phyloP scores from a whole-genome alignment of 164 flowering plant species.

The Tinospora cordifolia region DNA sequence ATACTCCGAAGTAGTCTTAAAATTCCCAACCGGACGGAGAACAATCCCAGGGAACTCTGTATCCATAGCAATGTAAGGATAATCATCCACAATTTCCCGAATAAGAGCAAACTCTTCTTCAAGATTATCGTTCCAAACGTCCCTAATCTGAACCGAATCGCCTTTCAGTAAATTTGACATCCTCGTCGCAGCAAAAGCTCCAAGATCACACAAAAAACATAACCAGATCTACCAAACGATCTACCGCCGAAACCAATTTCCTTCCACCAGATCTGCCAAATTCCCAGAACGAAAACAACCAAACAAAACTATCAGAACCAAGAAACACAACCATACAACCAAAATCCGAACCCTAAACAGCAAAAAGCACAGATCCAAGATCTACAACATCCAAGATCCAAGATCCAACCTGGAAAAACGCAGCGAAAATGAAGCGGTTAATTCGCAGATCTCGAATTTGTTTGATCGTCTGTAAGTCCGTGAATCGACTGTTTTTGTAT shows the following conservation, averaged over 20 bases:
- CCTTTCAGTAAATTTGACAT: constrained; percentile 28
- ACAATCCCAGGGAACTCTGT: constrained; percentile 41
- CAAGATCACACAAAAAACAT: background rate
- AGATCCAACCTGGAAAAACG: background rate
- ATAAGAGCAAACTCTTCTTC: constrained; percentile 35
- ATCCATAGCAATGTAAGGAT: constrained; percentile 47
- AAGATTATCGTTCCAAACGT: constrained; percentile 40
- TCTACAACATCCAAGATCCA: background rate
- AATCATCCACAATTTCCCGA: constrained; percentile 41
- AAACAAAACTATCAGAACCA: background rate
- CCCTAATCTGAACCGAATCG: constrained; percentile 39
- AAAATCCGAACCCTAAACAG: background rate
- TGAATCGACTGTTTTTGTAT: background rate
- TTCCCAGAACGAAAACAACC: background rate
- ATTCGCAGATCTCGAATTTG: background rate
- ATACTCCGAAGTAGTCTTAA: constrained; percentile 24
- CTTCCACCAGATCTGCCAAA: constrained; percentile 1
- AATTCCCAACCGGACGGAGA: constrained; percentile 30
- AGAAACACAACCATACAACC: background rate
- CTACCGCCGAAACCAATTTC: background rate
- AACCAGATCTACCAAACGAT: background rate
- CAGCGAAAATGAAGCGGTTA: background rate
- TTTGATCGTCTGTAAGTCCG: no score
- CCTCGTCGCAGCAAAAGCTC: background rate
- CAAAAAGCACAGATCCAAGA: background rate